These are phyloP conservation scores for Podaxis pistillaris DNA, from an alignment of 768 basidiomycete genomes.

Conservation along the genomic window DNA sequence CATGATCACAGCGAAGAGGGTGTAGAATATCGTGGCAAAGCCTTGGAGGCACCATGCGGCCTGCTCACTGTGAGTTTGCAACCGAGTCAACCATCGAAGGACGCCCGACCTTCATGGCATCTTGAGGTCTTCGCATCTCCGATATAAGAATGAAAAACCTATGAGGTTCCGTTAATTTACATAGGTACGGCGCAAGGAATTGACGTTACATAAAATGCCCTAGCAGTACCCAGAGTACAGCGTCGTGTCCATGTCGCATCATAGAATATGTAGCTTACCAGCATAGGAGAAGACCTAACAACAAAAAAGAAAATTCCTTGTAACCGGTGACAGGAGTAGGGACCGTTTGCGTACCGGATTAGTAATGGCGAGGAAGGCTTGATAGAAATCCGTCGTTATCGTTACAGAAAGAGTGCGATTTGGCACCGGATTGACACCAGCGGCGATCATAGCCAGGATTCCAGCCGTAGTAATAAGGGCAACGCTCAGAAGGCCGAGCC, in stretches of 20 bases:
- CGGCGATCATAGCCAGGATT: conserved; percentile 49
- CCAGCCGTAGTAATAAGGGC: conserved; percentile 43
- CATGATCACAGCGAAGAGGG: conserved; percentile 41
- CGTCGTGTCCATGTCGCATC: neutral
- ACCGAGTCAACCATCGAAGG: neutral
- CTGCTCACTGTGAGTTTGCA: conserved; percentile 22
- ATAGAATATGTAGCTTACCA: neutral
- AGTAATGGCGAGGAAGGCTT: conserved; percentile 52
- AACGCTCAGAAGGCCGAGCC: conserved; percentile 46
- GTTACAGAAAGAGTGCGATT: conserved; percentile 37
- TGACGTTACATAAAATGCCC: conserved; percentile 10
- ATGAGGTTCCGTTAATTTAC: neutral
- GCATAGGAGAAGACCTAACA: conserved; percentile 11
- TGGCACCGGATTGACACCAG: conserved; percentile 43
- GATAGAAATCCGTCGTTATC: conserved; percentile 38
- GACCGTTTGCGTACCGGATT: conserved; percentile 38
- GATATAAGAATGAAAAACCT: conserved; percentile 62
- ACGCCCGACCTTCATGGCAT: conserved; percentile 51
- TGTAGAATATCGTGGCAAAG: conserved; percentile 51
- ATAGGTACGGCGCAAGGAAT: neutral
- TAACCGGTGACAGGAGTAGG: neutral
- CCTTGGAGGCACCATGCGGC: conserved; percentile 55
- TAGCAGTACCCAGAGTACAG: neutral
- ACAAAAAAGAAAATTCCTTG: neutral
- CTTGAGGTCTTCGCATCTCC: conserved; percentile 49